These are phyloP conservation scores for Colletotrichum sp. DNA, from an alignment of 2,329 filamentous ascomycete genomes.

Conservation along the genomic window DNA sequence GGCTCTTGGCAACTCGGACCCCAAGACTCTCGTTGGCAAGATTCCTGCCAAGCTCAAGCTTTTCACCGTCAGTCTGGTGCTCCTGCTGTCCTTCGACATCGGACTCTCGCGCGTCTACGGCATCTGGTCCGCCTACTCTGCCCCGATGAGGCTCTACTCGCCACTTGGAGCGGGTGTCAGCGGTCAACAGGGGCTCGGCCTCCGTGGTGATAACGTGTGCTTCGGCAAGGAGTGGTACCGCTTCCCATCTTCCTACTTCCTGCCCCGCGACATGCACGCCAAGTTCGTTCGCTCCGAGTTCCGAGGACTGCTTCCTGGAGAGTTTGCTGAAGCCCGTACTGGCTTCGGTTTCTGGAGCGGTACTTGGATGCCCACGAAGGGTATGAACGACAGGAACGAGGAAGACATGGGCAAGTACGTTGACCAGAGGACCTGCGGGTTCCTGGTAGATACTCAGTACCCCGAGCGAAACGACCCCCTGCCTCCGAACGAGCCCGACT, in stretches of 20 bases:
- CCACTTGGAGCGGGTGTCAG: constrained; percentile 63
- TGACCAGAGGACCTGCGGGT: constrained; percentile 76
- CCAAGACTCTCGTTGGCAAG: constrained; percentile 69
- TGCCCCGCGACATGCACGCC: constrained; percentile 81
- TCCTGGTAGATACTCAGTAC: constrained; percentile 87
- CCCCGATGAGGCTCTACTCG: constrained; percentile 74
- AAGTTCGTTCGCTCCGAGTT: constrained; percentile 95
- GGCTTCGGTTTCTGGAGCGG: constrained; percentile 79
- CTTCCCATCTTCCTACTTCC: constrained; percentile 90
- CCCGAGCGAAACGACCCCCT: constrained; percentile 54
- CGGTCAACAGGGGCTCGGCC: constrained; percentile 54
- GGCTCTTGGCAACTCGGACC: constrained; percentile 73
- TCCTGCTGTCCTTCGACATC: constrained; percentile 69
- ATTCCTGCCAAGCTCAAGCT: constrained; percentile 81
- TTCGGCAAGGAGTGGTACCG: constrained; percentile 98
- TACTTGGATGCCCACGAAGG: constrained; percentile 80
- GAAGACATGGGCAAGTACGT: constrained; percentile 90
- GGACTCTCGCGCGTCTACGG: constrained; percentile 77
- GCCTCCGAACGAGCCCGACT: constrained; percentile 79
- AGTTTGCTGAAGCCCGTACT: constrained; percentile 77
- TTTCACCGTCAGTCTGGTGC: constrained; percentile 59
- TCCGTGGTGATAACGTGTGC: constrained; percentile 75
- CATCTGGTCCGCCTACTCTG: constrained; percentile 80
- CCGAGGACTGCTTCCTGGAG: constrained; percentile 83
- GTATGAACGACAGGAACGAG: constrained; percentile 91